A percentile compares a stretch with the other conserved stretches of the same genome.
Conservation (phyloP, 2,329 filamentous ascomycete genomes). For the Aureobasidium sp. region DNA sequence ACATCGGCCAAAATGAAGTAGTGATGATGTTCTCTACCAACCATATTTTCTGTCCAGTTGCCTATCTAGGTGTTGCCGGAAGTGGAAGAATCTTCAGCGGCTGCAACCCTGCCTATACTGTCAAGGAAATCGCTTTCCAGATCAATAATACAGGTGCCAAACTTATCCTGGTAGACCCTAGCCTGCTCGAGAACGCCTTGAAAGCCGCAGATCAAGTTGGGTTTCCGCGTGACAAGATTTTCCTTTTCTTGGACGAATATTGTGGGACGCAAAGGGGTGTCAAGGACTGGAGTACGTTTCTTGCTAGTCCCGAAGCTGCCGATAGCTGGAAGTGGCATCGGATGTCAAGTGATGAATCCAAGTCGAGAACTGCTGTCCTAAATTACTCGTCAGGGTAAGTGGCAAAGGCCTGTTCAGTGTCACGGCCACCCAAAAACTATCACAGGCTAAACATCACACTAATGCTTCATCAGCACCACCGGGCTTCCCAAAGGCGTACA, state of each 20-base stretch:
- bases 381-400: conserved; percentile 24
- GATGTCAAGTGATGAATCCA: conserved; percentile 33
- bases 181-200: conserved; percentile 38
- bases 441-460: not conserved
- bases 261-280: conserved; percentile 28
- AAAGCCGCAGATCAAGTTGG: conserved; percentile 37
- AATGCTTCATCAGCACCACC: conserved; percentile 30
- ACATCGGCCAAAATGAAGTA: conserved; percentile 43
- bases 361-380: conserved; percentile 21
- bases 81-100: conserved; percentile 49
- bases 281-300: conserved; percentile 9
- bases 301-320: conserved; percentile 19
- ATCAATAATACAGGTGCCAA: conserved; percentile 47
- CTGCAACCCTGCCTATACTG: conserved; percentile 48
- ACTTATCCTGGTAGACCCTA: conserved; percentile 44
- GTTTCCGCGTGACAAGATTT: conserved; percentile 40
- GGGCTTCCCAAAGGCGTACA: conserved; percentile 41
- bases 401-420: too few relatives aligned
- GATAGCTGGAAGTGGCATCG: conserved; percentile 37
- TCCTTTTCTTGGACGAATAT: conserved; percentile 41
- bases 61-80: conserved; percentile 49
- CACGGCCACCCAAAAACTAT: not conserved
- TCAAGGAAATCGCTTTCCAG: conserved; percentile 46
- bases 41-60: conserved; percentile 49
- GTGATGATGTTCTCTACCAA: conserved; percentile 50